Base-by-base conservation (phyloP, 1,284 basidiomycete species). In the Heterobasidion irregulare region DNA sequence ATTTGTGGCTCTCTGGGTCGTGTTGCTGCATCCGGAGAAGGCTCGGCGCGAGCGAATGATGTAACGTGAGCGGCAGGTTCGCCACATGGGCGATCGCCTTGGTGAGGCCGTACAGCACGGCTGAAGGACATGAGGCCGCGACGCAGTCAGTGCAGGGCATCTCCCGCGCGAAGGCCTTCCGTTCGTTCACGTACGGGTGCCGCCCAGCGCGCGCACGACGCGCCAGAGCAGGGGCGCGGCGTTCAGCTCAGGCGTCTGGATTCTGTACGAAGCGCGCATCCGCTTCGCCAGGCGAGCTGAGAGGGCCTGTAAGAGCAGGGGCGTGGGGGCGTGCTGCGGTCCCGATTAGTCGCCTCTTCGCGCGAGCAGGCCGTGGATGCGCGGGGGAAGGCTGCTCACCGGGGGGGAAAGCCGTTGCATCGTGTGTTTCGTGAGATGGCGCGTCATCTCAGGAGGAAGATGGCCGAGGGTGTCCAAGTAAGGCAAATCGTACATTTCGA, bases 151-250 rank as follows among this genome's bases (percentile, higher is more conserved):
- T 26, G 26, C 26, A 5, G 26, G 26, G 26, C 26, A 26, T 26
- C 26, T 26, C 26, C 26, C 26, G 26, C 26, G 26, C 26, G 26
- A 26, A 26, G 26, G 26, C 26, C 26, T 51, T 48, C 15, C 15
- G 53, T 53, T 54, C 47, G 38, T 38, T 32, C 56, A 79, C 90
- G 60, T 70, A 92, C 94, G 87, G 47, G 84, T 86, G 35, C 92
- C 87, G 49, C 85, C 80, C 57, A 96, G 73, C 12, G 73, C 73
- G 53, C 82, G 77, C 7, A 87, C 77, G 1, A 86, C 75, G n/a
- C 89, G 78, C 90, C 92, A 95, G 33, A 94, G 75, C 19, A 95
- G 70, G 0, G 89, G 89, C 6, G 84, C 82, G 3, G 80, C 78
- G 64, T 97, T 97, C 59, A 82, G 72, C 65, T 92, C 87, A 0